These are phyloP conservation scores for Magnusiomyces clavatus DNA, from an alignment of 1,139 yeast genomes.

Conservation along the genomic window DNA sequence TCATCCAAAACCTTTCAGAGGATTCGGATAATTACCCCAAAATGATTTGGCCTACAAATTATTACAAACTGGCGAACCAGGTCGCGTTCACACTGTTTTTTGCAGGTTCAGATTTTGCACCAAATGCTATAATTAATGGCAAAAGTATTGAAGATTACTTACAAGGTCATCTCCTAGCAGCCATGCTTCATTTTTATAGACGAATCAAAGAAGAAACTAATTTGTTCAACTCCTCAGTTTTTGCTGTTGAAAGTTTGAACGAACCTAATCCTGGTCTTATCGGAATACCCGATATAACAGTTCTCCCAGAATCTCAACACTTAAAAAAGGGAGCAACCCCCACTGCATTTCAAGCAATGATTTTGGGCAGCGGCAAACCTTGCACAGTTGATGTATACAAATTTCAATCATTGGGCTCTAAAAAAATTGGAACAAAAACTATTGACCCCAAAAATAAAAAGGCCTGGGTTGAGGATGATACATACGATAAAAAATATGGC, in stretches of 20 bases:
- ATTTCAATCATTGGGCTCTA: constrained; percentile 68
- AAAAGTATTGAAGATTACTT: constrained; percentile 66
- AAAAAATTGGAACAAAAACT: constrained; percentile 44
- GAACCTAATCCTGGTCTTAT: constrained; percentile 47
- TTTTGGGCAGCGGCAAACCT: constrained; percentile 65
- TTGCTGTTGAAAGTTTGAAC: constrained; percentile 76
- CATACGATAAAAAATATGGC: constrained; percentile 52
- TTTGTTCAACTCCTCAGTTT: constrained; percentile 43
- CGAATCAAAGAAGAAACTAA: constrained; percentile 46
- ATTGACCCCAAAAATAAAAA: constrained; percentile 60
- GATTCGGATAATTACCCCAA: constrained; percentile 53
- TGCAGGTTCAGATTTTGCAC: constrained; percentile 66
- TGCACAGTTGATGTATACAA: constrained; percentile 59
- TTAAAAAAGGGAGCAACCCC: constrained; percentile 30
- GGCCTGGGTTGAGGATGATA: constrained; percentile 45
- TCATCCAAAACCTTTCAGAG: constrained; percentile 48
- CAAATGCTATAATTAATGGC: constrained; percentile 57
- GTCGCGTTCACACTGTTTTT: constrained; percentile 85
- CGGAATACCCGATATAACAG: constrained; percentile 26
- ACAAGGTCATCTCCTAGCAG: constrained; percentile 51
- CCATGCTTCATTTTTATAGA: constrained; percentile 47
- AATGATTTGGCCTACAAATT: constrained; percentile 94
- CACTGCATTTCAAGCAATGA: constrained; percentile 30
- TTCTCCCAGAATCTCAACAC: constrained; percentile 26
- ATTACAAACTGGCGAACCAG: constrained; percentile 63